A percentile compares a stretch with the other conserved stretches of the same genome.
Conservation (phyloP, 2,329 filamentous ascomycete species). For the Coniochaeta sp. region DNA sequence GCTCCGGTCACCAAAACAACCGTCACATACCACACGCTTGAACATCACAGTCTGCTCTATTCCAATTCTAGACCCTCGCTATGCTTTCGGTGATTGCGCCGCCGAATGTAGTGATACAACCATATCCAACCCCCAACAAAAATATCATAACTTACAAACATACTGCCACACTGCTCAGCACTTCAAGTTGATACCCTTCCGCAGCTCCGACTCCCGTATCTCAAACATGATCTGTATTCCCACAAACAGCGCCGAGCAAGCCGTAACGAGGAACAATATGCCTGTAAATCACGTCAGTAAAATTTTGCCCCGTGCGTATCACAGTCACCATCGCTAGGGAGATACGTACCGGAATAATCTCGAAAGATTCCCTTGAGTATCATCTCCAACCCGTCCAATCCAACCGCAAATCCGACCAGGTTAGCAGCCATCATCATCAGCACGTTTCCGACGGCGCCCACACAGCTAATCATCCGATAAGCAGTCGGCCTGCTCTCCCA, state of each 20-base stretch:
- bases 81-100: neutral
- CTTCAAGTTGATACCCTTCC: constrained; percentile 75
- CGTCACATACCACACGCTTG: too few relatives aligned
- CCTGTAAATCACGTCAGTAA: constrained; percentile 37
- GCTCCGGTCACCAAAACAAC: too few relatives aligned
- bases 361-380: constrained; percentile 69
- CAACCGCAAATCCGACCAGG: constrained; percentile 88
- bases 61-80: neutral
- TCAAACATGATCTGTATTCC: constrained; percentile 96
- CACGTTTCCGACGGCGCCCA: constrained; percentile 76
- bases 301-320: neutral
- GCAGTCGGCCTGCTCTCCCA: constrained; percentile 63
- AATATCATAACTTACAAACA: neutral
- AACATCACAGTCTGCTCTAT: neutral
- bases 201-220: constrained; percentile 74
- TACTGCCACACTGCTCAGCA: constrained; percentile 36
- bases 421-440: constrained; percentile 96
- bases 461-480: constrained; percentile 73
- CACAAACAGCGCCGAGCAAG: constrained; percentile 71
- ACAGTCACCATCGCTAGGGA: neutral
- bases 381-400: constrained; percentile 75
- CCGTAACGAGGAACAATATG: constrained; percentile 61
- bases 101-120: neutral
- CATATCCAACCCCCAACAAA: neutral
- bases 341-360: constrained; percentile 56